Evolutionary conservation across 164 flowering plant species (phyloP), one percentile per base, ranked within the genome.

Genomic region (Vitis labrusca): DNA sequence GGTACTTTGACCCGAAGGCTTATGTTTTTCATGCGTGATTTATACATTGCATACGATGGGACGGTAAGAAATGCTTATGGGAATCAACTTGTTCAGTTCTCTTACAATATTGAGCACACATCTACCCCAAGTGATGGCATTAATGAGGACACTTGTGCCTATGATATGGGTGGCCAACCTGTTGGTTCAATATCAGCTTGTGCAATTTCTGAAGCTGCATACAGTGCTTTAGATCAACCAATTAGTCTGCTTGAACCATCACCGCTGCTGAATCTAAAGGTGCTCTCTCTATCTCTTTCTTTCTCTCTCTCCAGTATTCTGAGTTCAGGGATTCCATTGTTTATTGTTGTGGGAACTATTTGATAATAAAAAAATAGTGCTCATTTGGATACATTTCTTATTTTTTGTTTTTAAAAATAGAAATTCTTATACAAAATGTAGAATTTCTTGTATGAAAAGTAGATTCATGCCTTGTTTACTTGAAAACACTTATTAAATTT

Each of bases 141-240:
- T 49, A 12, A 32, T 55, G 64, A 57, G 58, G 9, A 61, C 69
- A 71, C 52, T 30, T n/a, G 15, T 79, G 76, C 44, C 44, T 37
- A 76, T 44, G 76, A 51, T n/a, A 44, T 78, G 50, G 90, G 86
- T 69, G 91, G 95, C 57, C 79, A 86, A 16, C 97, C 99, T 64
- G 97, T 92, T 59, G 99, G 99, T 63, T 81, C 93, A 27, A 59
- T 85, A 70, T 86, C 97, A 50, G 97, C 91, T 48, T 91, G 94
- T 82, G 90, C 97, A 57, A 74, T 96, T 52, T 88, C 97, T 50
- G 99, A 96, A 79, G 97, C 97, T 73, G 91, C 97, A 23, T 96
- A 96, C 71, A 81, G 98, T 84, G 99, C 98, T 74, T 72, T 93
- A 76, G 98, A 91, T 74, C 93, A 90, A 65, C 98, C 98, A 32